Percentiles rank a stretch among this genome's conserved stretches.
phyloP scores from a whole-genome alignment of 768 basidiomycete species.

The Hortiboletus campestris region DNA sequence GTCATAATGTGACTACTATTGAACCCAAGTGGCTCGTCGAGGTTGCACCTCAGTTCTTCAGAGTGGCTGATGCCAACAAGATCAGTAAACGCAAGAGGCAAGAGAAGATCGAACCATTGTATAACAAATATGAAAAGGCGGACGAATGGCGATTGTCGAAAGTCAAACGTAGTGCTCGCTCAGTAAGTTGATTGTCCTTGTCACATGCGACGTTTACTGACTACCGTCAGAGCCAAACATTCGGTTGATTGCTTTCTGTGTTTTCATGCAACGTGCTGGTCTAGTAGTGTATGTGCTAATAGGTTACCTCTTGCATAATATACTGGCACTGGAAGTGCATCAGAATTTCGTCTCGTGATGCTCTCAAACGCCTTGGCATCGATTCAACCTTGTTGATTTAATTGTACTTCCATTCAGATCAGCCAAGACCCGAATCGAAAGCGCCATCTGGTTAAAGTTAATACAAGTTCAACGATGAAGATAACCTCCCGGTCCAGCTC shows the following conservation, averaged over 20 bases:
- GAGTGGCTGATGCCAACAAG: conserved; percentile 95
- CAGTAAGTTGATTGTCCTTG: conserved; percentile 42
- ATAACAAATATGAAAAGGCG: conserved; percentile 92
- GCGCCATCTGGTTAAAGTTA: not conserved
- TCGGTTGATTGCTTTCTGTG: conserved; percentile 51
- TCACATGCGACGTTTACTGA: conserved; percentile 11
- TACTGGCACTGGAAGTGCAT: not conserved
- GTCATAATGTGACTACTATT: conserved; percentile 89
- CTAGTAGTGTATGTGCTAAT: conserved; percentile 13
- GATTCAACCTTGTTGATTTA: not conserved
- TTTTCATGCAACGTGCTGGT: not conserved
- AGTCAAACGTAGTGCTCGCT: conserved; percentile 86
- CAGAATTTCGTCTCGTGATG: not conserved
- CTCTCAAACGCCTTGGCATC: not conserved
- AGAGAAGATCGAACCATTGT: conserved; percentile 96
- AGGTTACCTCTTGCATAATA: conserved; percentile 5
- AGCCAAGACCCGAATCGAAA: not conserved
- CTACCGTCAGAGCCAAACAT: conserved; percentile 74
- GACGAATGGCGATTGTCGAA: conserved; percentile 95
- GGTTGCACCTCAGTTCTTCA: conserved; percentile 98
- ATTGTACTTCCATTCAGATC: not conserved
- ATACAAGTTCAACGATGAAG: not conserved
- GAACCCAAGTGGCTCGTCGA: conserved; percentile 99
- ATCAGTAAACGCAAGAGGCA: conserved; percentile 95
- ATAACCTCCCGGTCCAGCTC: not conserved